Evolutionary conservation across 2,329 filamentous ascomycete species (phyloP).

Genomic region (Dendrostoma leiphaemia): DNA sequence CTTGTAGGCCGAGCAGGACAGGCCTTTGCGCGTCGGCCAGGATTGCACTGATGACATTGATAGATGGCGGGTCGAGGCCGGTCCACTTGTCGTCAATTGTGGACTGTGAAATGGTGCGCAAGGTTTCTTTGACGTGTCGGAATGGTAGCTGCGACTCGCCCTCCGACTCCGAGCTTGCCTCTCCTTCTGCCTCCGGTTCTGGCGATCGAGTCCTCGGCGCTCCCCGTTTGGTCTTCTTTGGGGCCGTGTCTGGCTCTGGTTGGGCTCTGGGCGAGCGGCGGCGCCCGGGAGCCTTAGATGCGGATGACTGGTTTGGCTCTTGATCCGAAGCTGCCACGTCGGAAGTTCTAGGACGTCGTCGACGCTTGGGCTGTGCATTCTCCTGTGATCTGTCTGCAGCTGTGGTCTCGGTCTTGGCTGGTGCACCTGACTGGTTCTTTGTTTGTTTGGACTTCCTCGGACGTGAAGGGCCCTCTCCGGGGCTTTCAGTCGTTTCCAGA

Average conservation of each 20-base stretch:
- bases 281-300: neutral
- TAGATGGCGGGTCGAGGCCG: conserved; percentile 51
- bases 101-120: conserved; percentile 55
- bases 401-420: neutral
- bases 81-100: conserved; percentile 69
- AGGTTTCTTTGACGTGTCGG: conserved; percentile 49
- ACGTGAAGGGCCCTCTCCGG: neutral
- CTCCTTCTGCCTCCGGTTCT: conserved; percentile 2
- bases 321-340: neutral
- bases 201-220: neutral
- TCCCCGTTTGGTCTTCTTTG: neutral
- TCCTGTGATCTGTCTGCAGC: conserved; percentile 15
- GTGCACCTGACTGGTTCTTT: neutral
- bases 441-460: conserved; percentile 2
- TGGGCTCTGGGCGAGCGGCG: conserved; percentile 2
- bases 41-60: conserved; percentile 54
- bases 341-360: conserved; percentile 18
- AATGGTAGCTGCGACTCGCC: conserved; percentile 33
- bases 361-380: conserved; percentile 14
- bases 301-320: neutral
- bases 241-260: neutral
- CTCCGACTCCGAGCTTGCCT: conserved; percentile 2
- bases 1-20: conserved; percentile 56
- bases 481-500: neutral
- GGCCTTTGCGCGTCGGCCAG: conserved; percentile 60